These are phyloP conservation scores for Candida yuanshanica DNA, from an alignment of 805 yeast species.

Conservation along the genomic window DNA sequence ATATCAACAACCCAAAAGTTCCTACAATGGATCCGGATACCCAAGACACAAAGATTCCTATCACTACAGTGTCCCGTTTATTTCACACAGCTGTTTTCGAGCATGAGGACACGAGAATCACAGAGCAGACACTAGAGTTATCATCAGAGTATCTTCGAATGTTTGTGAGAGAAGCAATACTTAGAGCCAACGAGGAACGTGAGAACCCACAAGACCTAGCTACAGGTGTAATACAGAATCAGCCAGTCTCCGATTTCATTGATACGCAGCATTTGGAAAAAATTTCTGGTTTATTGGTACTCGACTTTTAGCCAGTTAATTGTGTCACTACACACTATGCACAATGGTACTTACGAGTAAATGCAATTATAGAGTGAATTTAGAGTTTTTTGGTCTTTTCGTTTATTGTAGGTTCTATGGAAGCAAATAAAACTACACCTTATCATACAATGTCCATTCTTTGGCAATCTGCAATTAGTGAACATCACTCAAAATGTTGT, in stretches of 20 bases:
- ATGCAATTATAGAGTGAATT: too few species aligned
- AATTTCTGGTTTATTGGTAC: conserved; percentile 49
- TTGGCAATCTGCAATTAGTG: too few species aligned
- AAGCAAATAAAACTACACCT: too few species aligned
- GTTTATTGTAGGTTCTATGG: too few species aligned
- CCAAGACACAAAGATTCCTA: conserved; percentile 14
- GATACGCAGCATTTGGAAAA: conserved; percentile 51
- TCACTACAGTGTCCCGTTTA: conserved; percentile 41
- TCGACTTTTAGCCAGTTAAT: conserved; percentile 48
- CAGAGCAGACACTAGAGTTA: conserved; percentile 42
- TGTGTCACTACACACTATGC: too few species aligned
- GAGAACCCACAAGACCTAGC: conserved; percentile 20
- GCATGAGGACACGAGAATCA: conserved; percentile 39
- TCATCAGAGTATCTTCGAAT: conserved; percentile 49
- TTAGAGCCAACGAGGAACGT: conserved; percentile 51
- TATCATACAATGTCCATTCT: too few species aligned
- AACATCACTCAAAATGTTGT: too few species aligned
- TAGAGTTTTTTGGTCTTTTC: too few species aligned
- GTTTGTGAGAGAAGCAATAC: conserved; percentile 54
- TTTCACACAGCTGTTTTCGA: conserved; percentile 47
- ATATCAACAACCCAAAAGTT: too few species aligned
- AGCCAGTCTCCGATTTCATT: conserved; percentile 28
- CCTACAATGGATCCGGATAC: too few species aligned
- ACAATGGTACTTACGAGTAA: too few species aligned
- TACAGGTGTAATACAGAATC: conserved; percentile 9